Base-by-base conservation (phyloP, 208 protist genomes). In the Borovskyia barvae region DNA sequence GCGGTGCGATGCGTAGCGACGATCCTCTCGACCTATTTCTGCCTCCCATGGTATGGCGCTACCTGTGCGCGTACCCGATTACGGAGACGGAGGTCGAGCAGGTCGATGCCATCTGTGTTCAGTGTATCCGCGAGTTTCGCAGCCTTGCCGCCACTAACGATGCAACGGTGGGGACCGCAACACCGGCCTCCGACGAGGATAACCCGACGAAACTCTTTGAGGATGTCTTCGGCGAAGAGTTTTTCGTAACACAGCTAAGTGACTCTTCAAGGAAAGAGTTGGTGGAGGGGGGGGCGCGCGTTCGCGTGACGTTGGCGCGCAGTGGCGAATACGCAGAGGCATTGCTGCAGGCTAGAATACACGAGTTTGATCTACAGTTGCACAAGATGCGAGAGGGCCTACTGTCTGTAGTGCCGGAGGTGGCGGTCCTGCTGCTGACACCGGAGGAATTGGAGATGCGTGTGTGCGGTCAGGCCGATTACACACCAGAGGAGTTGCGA, bases 1-100 rank as follows among this genome's bases (percentile, higher is more conserved):
- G 97, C 39, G 82, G 94, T 35, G 92, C 90, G 24, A 64, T 99
- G 50, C 85, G 96, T 53, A 87, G 75, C 25, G 85, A 90, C 37
- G 80, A 97, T 29, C 85, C 95, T 26, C 75, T 99, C 12, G 73
- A 83, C 25, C 72, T 98, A 17, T 87, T 91, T 66, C 70, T 98
- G 26, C 91, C 97, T 15, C 83, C 91, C 15, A 58, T 97, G 8
- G 72, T 98, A 41, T 98, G 95, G 94, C 91, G 93, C 65, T 80
- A 72, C 52, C 62, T 98, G 8, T 65, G 74, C n/a, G 72, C 57
- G 19, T 67, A 70, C 50, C 70, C 78, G 39, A 78, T 97, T 52
- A 72, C 66, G 22, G 78, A 87, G 45, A 62, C 64, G 5, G 82
- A 96, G 72, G 50, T 95, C 37, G 75, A 79, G 28, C 75, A 86